Percentiles rank a stretch among this genome's conserved stretches.
phyloP scores from a whole-genome alignment of 2,329 filamentous ascomycete genomes.

The Nigrospora osmanthi region DNA sequence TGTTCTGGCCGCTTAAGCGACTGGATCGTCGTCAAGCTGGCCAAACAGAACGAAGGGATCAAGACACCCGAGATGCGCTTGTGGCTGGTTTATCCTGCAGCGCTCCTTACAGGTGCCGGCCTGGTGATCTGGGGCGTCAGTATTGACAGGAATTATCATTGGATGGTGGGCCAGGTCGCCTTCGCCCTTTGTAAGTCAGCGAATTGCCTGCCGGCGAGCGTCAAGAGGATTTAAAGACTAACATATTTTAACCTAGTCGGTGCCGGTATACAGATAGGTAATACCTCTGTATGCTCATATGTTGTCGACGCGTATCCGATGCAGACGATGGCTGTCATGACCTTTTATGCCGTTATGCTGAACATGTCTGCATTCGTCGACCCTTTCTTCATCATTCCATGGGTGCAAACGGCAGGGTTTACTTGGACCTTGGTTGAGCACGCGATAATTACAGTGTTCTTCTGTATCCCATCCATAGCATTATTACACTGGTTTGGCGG shows the following conservation, averaged over 20 bases:
- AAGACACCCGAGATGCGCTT: constrained; percentile 45
- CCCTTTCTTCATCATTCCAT: constrained; percentile 41
- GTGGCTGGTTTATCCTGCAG: constrained; percentile 47
- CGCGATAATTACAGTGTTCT: constrained; percentile 34
- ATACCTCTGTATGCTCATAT: constrained; percentile 43
- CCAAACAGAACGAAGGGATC: constrained; percentile 31
- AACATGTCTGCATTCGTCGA: constrained; percentile 39
- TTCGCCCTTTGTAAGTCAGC: constrained; percentile 41
- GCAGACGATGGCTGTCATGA: constrained; percentile 44
- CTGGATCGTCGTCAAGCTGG: constrained; percentile 35
- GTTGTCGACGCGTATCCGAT: constrained; percentile 47
- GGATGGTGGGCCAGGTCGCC: constrained; percentile 47
- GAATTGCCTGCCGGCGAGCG: neutral
- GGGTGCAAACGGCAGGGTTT: constrained; percentile 35
- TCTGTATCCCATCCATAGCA: constrained; percentile 27
- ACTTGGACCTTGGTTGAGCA: constrained; percentile 43
- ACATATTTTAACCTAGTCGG: constrained; percentile 28
- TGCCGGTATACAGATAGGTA: constrained; percentile 48
- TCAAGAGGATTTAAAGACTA: neutral
- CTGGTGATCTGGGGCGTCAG: constrained; percentile 47
- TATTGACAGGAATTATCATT: constrained; percentile 43
- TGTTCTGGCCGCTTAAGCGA: constrained; percentile 47
- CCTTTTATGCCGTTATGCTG: constrained; percentile 45
- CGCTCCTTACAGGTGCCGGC: constrained; percentile 37
- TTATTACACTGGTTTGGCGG: constrained; percentile 31